Base-by-base conservation (phyloP, 768 basidiomycete species). In the Serpula lacrymans region DNA sequence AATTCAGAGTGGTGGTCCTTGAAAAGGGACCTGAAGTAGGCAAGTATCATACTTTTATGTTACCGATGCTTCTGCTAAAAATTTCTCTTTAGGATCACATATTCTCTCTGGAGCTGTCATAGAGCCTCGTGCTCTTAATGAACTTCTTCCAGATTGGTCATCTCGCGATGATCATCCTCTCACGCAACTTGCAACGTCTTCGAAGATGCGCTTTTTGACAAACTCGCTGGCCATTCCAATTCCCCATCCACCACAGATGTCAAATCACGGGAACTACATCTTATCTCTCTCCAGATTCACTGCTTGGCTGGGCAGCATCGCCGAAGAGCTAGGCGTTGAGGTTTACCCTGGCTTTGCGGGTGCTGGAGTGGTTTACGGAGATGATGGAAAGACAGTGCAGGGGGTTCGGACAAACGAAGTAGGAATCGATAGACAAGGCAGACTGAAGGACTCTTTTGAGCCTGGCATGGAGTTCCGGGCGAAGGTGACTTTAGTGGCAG, bases 191-290 rank as follows among this genome's bases (percentile, higher is more conserved):
- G 90, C 92, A 0, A 82, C 77, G 0, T 80, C 78, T 20, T 87
- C 84, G 17, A 63, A 70, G 9, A 98, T 99, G 95, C 80, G 88
- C 30, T 90, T 80, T 57, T 72, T 99, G 47, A 93, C 94, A 9
- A 45, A 70, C 14, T 78, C 70, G 12, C 56, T 58, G 39, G 76
- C 86, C 9, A 65, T 93, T 46, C 91, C 90, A 10, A 79, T 97
- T 34, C 96, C 92, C 0, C 94, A 97, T 57, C 95, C 96, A 3
- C 94, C 95, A 0, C 94, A 97, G 62, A 99, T 99, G 96, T 70
- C 72, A 54, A 96, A 96, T 71, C 77, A 84, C 21, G 86, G 94
- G 34, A 99, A 97, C 66, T 97, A 90, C 61, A 82, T 98, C 56
- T 68, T 88, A 28, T 95, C 92, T 2, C 79, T 98, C 22, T 93